Evolutionary conservation across 116 monocot genomes (phyloP).

Genomic region (Trichopus zeylanicus): DNA sequence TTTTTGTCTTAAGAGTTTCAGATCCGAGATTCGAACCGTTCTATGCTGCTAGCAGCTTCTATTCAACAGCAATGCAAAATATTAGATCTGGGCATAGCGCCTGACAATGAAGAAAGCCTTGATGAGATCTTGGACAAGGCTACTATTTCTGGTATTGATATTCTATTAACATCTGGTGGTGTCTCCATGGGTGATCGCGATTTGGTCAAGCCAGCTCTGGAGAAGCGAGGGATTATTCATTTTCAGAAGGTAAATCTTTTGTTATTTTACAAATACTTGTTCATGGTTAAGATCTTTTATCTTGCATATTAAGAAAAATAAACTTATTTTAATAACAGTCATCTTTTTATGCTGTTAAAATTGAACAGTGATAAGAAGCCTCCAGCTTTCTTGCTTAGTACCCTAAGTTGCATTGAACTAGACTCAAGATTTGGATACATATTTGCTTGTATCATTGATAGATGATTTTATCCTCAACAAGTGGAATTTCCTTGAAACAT

Average conservation of each 20-base stretch:
- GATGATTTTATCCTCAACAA: no score
- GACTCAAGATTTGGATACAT: no score
- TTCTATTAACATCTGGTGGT: conserved; percentile 89
- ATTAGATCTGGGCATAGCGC: conserved; percentile 77
- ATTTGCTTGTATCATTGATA: no score
- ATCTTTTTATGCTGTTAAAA: no score
- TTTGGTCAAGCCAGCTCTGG: conserved; percentile 80
- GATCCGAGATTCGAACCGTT: conserved; percentile 91
- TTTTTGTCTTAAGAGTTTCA: conserved; percentile 19
- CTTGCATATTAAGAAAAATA: no score
- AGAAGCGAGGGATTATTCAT: conserved; percentile 54
- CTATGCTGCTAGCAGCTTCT: conserved; percentile 77
- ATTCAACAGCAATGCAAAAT: conserved; percentile 69
- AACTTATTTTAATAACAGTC: neutral
- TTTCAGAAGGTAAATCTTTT: conserved; percentile 57
- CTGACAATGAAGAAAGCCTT: conserved; percentile 61
- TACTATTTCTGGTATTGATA: conserved; percentile 49
- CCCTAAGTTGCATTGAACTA: no score
- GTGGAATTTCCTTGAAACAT: no score
- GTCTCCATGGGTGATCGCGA: conserved; percentile 97
- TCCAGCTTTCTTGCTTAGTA: no score
- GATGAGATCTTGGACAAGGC: conserved; percentile 35
- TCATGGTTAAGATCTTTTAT: neutral
- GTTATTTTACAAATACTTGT: neutral
- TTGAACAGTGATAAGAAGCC: no score